phyloP scores from a whole-genome alignment of 2,329 filamentous ascomycete genomes.

The Colletotrichum sp. region DNA sequence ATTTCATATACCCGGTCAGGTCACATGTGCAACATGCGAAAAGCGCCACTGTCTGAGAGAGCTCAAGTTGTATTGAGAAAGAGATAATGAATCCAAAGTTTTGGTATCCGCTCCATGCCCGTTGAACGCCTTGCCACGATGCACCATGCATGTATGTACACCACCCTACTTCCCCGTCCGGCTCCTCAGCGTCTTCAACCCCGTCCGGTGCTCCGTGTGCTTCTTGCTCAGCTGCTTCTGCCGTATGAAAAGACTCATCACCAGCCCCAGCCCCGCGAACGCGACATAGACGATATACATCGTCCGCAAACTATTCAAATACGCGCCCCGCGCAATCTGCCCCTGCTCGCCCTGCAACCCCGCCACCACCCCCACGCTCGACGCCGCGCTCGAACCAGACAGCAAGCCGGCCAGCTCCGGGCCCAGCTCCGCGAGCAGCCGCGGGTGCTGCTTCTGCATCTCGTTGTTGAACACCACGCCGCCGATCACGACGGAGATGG shows the following conservation, averaged over 20 bases:
- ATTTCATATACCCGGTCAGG: background rate
- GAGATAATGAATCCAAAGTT: background rate
- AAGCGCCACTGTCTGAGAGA: background rate
- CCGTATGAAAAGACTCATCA: conserved; percentile 52
- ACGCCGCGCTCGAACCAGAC: conserved; percentile 64
- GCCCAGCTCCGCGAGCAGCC: conserved; percentile 55
- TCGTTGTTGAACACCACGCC: conserved; percentile 41
- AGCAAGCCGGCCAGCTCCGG: conserved; percentile 54
- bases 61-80: background rate
- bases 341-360: conserved; percentile 51
- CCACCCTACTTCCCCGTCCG: conserved; percentile 1
- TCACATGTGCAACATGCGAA: background rate
- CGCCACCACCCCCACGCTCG: conserved; percentile 64
- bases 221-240: conserved; percentile 58
- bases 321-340: conserved; percentile 48
- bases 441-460: conserved; percentile 42
- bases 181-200: conserved; percentile 46
- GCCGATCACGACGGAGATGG: conserved; percentile 64
- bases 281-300: conserved; percentile 65
- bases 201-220: conserved; percentile 64
- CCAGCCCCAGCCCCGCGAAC: conserved; percentile 51
- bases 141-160: background rate
- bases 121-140: background rate
- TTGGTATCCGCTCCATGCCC: conserved; percentile 10
- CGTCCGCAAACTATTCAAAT: conserved; percentile 52